A percentile compares a stretch with the other conserved stretches of the same genome.
These are phyloP conservation scores for Aleurites moluccanus DNA, from an alignment of 441 rosid species.

Conservation along the genomic window DNA sequence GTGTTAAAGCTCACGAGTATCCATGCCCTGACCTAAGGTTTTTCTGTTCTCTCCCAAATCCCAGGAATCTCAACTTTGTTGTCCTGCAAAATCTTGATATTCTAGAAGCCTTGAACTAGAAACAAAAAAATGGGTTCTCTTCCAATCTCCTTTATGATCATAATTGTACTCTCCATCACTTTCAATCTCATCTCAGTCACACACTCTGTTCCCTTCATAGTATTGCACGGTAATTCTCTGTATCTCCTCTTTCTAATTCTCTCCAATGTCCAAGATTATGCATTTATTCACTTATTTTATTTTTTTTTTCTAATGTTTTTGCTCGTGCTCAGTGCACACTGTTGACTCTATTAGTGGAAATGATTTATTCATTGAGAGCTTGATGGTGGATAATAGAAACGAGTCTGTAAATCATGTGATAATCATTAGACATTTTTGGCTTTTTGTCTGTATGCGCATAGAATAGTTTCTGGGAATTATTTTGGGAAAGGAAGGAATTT, in stretches of 20 bases:
- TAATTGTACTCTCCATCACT: conserved; percentile 22
- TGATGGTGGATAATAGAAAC: neutral
- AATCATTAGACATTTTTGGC: neutral
- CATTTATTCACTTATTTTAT: neutral
- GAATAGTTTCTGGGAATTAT: neutral
- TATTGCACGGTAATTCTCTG: conserved; percentile 58
- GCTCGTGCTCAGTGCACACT: neutral
- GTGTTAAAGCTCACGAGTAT: neutral
- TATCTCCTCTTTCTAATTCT: neutral
- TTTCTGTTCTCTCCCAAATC: conserved; percentile 5
- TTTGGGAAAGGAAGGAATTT: neutral
- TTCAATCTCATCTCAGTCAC: conserved; percentile 32
- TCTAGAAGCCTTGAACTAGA: neutral
- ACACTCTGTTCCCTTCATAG: conserved; percentile 67
- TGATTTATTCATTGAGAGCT: neutral
- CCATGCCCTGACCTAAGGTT: neutral
- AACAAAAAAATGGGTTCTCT: conserved; percentile 30
- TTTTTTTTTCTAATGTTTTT: neutral
- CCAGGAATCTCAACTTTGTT: neutral
- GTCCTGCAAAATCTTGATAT: neutral
- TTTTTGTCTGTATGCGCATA: neutral
- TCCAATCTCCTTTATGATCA: conserved; percentile 2
- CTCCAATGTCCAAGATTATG: neutral
- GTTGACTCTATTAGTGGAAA: neutral
- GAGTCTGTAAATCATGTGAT: neutral